Evolutionary conservation across 1,284 basidiomycete genomes (phyloP), one percentile per base, ranked within the genome.

Genomic region (Athelia psychrophila): DNA sequence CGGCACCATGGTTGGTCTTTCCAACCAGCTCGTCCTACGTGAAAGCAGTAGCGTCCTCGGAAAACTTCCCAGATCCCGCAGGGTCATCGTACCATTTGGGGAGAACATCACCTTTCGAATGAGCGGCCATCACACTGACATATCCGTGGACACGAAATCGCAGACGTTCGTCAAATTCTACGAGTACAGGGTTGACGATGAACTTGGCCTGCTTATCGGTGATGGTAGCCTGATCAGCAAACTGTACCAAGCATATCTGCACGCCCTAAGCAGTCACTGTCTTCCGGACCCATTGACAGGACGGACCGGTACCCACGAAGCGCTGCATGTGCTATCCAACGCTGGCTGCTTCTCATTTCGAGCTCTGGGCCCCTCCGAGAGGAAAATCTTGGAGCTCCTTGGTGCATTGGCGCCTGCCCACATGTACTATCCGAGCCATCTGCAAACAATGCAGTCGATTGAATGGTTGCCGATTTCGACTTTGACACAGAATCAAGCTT

Each of bases 221-320:
- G 63, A 61, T 25, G 54, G 52, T 27, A 67, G 62, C 15, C 53
- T 75, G 44, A 61, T 61, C 2, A 70, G 65, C 55, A 66, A 65
- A 47, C 55, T 77, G 2, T 78, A 70, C 54, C 67, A 65, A 44
- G 64, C 70, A 0, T 75, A 76, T 47, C 64, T 81, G 13, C 80
- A 81, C 45, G 75, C 75, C 2, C 47, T 76, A 3, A 79, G 73
- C 0, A 71, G 69, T 25, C 62, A 71, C 30, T 68, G 66, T 24
- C 64, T 76, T 5, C 64, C 68, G 3, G 80, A 82, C 58, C 75
- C 74, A 0, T 61, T 83, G 9, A 76, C 73, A 0, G 59, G 68
- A 12, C 70, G 64, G 27, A 74, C 72, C 0, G 79, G 80, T 3
- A 74, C 70, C 1, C 72, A 78, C 47, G 71, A 79, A 48, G 79